Percentiles rank a stretch among this genome's conserved stretches.
phyloP scores from a whole-genome alignment of 169 alveolate genomes.

The Plasmodium relictum region DNA sequence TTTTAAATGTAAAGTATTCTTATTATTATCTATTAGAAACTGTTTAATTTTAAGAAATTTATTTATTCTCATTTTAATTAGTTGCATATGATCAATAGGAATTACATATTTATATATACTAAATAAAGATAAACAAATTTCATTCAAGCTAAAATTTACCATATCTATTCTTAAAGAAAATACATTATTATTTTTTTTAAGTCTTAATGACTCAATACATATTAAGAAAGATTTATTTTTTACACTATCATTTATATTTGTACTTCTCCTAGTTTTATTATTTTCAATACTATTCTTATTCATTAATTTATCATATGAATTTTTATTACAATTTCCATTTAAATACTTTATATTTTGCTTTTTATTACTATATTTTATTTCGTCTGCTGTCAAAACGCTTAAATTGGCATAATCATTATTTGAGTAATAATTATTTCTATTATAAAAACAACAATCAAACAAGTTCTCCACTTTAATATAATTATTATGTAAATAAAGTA shows the following conservation, averaged over 20 bases:
- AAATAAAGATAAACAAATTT: slow-evolving; percentile 35
- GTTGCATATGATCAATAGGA: slow-evolving; percentile 36
- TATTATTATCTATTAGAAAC: slow-evolving; percentile 24
- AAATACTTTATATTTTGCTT: background rate
- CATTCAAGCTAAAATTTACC: slow-evolving; percentile 32
- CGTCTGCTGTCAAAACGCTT: background rate
- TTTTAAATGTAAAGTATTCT: slow-evolving; percentile 32
- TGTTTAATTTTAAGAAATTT: slow-evolving; percentile 20
- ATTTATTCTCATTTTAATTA: slow-evolving; percentile 34
- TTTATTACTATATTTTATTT: background rate
- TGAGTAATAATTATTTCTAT: background rate
- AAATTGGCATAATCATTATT: background rate
- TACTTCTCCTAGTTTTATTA: background rate
- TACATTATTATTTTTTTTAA: slow-evolving; percentile 53
- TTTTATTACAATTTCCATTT: background rate
- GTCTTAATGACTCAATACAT: slow-evolving; percentile 34
- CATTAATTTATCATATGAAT: background rate
- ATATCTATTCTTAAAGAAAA: slow-evolving; percentile 32
- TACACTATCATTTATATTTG: background rate
- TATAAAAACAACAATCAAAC: slow-evolving; percentile 20
- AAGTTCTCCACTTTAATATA: slow-evolving; percentile 25
- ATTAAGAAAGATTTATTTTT: slow-evolving; percentile 31
- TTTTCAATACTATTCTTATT: background rate
- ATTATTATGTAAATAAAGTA: slow-evolving; percentile 22
- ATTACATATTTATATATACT: slow-evolving; percentile 40